A percentile compares a stretch with the other conserved stretches of the same genome.
These are phyloP conservation scores for Hondaea fermentalgiana DNA, from an alignment of 108 stramenopile genomes.

Conservation along the genomic window DNA sequence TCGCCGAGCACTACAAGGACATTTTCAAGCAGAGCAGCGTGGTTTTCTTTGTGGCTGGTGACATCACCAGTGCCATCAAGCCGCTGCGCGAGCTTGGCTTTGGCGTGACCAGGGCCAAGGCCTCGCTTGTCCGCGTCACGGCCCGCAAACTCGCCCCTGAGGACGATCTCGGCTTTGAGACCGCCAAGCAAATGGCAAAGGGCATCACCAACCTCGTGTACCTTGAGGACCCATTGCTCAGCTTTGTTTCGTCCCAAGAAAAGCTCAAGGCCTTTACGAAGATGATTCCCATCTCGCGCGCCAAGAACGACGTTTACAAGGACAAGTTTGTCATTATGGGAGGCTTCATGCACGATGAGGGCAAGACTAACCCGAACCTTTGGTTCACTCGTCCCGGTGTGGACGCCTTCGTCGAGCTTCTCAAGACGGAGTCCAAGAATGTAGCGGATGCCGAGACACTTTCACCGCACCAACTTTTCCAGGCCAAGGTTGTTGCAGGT, in stretches of 20 bases:
- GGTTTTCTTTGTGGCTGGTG: neutral
- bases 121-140: neutral
- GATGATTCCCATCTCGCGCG: neutral
- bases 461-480: neutral
- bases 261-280: neutral
- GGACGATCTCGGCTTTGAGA: neutral
- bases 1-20: neutral
- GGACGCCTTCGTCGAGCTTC: neutral
- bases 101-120: neutral
- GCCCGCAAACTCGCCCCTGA: neutral
- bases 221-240: neutral
- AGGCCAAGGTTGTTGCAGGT: neutral
- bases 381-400: neutral
- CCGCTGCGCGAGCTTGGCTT: neutral
- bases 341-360: neutral
- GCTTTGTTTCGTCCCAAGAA: neutral
- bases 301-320: neutral
- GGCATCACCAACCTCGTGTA: neutral
- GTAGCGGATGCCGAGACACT: neutral
- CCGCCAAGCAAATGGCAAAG: neutral
- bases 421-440: neutral
- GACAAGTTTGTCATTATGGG: neutral
- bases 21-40: neutral
- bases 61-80: neutral
- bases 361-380: neutral